phyloP scores from a whole-genome alignment of 73 alveolate species.

The Durusdinium trenchii region DNA sequence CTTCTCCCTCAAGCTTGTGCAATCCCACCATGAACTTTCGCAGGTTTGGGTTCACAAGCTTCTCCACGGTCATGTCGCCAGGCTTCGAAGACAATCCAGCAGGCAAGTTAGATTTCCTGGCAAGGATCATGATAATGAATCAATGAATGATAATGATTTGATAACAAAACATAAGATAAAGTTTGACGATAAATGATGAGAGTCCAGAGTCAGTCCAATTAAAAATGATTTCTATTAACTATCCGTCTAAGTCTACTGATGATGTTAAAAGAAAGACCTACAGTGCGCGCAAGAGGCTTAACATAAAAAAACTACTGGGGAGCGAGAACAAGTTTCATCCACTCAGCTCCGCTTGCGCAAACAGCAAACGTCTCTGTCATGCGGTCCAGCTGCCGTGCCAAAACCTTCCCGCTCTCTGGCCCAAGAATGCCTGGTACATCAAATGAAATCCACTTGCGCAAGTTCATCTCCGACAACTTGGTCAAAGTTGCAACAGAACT shows the following conservation, averaged over 20 bases:
- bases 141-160: too few relatives aligned
- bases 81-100: not conserved
- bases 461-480: not conserved
- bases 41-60: not conserved
- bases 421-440: not conserved
- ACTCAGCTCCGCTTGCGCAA: not conserved
- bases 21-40: not conserved
- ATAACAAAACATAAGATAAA: too few relatives aligned
- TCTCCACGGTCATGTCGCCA: not conserved
- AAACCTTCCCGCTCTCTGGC: not conserved
- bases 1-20: not conserved
- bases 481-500: not conserved
- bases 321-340: not conserved
- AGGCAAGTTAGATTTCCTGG: not conserved
- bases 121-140: not conserved
- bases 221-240: not conserved
- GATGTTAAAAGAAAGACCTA: not conserved
- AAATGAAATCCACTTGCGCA: not conserved
- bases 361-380: not conserved
- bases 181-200: too few relatives aligned
- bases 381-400: not conserved
- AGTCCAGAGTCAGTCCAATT: too few relatives aligned
- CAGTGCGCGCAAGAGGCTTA: not conserved
- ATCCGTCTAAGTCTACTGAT: not conserved
- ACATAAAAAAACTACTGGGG: not conserved